phyloP scores from a whole-genome alignment of 768 basidiomycete species.

The Candolleomyces efflorescens region DNA sequence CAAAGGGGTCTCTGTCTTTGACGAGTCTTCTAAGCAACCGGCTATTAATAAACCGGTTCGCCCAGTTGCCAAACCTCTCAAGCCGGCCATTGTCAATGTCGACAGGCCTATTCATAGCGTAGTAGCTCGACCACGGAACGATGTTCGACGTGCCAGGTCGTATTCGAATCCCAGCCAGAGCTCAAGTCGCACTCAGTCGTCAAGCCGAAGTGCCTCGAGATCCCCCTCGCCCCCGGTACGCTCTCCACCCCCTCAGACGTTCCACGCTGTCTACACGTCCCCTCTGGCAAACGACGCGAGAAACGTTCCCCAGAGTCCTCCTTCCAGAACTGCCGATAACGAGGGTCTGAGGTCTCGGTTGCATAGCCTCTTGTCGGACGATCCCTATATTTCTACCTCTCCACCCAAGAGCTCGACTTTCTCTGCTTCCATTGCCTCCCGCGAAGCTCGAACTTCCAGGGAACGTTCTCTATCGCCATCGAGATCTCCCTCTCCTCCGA shows the following conservation, averaged over 20 bases:
- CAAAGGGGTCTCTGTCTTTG: conserved; percentile 10
- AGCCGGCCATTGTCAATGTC: not conserved
- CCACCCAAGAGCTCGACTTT: conserved; percentile 27
- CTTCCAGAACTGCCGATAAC: conserved; percentile 19
- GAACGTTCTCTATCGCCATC: conserved; percentile 1
- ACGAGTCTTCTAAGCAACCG: conserved; percentile 3
- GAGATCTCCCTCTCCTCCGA: conserved; percentile 5
- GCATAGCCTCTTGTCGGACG: conserved; percentile 41
- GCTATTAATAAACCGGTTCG: not conserved
- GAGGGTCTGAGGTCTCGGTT: conserved; percentile 34
- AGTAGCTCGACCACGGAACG: conserved; percentile 4
- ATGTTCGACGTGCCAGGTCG: conserved; percentile 19
- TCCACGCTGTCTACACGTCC: conserved; percentile 3
- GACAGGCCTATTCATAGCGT: conserved; percentile 4
- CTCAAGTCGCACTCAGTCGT: conserved; percentile 20
- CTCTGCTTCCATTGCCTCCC: conserved; percentile 13
- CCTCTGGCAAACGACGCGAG: conserved; percentile 3
- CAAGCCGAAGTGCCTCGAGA: conserved; percentile 18
- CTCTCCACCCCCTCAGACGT: conserved; percentile 4
- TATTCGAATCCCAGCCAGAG: conserved; percentile 22
- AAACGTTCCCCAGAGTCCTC: conserved; percentile 3
- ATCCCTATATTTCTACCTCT: conserved; percentile 38
- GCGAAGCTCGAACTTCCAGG: conserved; percentile 8
- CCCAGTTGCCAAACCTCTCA: not conserved
- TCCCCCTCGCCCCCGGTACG: conserved; percentile 16